Evolutionary conservation across 2,329 filamentous ascomycete genomes (phyloP), one percentile per base, ranked within the genome.

Genomic region (Fusarium fujikuroi): DNA sequence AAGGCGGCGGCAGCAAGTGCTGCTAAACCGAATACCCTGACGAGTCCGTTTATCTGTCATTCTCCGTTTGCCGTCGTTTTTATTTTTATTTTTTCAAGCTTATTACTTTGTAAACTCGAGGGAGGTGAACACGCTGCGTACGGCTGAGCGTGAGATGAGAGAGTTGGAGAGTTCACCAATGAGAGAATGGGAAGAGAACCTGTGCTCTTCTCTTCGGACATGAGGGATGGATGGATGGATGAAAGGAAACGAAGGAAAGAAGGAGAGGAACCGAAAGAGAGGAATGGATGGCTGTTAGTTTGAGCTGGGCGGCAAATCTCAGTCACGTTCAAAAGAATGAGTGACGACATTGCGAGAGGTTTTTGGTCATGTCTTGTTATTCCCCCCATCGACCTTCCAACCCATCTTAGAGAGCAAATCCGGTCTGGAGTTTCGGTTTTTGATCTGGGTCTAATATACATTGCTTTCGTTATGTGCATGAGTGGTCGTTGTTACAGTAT

Each of bases 1-100:
- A 86, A 54, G 86, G 86, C 68, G 84, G 85, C 60, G 87, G 88
- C 61, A 87, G 90, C 79, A 94, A 94, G 84, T 97, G 94, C 87
- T 97, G 94, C 82, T 97, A 91, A 85, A 68, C 49, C 44, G 58
- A 66, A 58, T 56, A 70, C 66, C 64, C 62, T 47, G 42, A 64
- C 46, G 67, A 70, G 63, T 64, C 63, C 53, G 60, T 69, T 40
- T 64, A 73, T 68, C 62, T 73, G 71, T 66, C 69, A 70, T 73
- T 69, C 69, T 67, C 72, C 57, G 40, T 77, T 69, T 75, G 57
- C 60, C 63, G 70, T 71, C 67, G 66, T 69, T 69, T 68, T 59
- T 75, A 72, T 75, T 75, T 63, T 67, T 73, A 72, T 63, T 30
- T 72, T 76, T 69, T 76, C 76, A 75, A 66, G 65, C 66, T 70